Evolutionary conservation across 2,329 filamentous ascomycete genomes (phyloP), one percentile per base, ranked within the genome.

Genomic region (Ophiocordyceps camponoti-floridani): DNA sequence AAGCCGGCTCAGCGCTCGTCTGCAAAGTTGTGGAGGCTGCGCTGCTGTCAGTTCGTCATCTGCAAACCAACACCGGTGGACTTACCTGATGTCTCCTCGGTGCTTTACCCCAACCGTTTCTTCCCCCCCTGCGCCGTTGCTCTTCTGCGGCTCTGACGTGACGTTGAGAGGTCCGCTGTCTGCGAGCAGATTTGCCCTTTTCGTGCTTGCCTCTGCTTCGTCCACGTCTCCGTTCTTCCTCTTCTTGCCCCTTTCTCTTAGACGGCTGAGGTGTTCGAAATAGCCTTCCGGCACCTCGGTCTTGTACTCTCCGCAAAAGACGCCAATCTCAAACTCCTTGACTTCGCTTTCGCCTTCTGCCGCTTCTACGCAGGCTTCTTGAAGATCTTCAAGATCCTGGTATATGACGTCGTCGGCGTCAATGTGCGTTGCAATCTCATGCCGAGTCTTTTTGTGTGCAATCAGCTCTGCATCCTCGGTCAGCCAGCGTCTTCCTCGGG

Each of bases 281-380:
- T 95, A 95, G 35, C 74, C 79, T 7, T 79, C 72, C 1, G 81
- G 75, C 2, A 95, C 82, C 0, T 77, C 77, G 0, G 89, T 95
- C 48, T 84, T 71, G 61, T 95, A 95, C 50, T 79, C 77, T 41
- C 89, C 89, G 56, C 79, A 86, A 66, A 96, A 95, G 9, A 95
- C 88, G 45, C 89, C 88, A 2, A 93, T 79, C 58, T 96, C 89
- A 52, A 95, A 95, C 45, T 80, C 68, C 9, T 68, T 68, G 53
- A 74, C 58, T 33, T 62, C 58, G 31, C 67, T 64, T 48, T 73
- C 63, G 45, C 72, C 65, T 43, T 40, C 37, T 8, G 77, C 79
- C 4, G 84, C 73, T 51, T 86, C 79, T 2, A 78, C 72, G 56
- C 88, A 95, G 0, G 87, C 78, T 28, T 72, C 76, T 56, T 82